Conservation (phyloP, 345 rosid genomes). For the Stellera chamaejasme region DNA sequence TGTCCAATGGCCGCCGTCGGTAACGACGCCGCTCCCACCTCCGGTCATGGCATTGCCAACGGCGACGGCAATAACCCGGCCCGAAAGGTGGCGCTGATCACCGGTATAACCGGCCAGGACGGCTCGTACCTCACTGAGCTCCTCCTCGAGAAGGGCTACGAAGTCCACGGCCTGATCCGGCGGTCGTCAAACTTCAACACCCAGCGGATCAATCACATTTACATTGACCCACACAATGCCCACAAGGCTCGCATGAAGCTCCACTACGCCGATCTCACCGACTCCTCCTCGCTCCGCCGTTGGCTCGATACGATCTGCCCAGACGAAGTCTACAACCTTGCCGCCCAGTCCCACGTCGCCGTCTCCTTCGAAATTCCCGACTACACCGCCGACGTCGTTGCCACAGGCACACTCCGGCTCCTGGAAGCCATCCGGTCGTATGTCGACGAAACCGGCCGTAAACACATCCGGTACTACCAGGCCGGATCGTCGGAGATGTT, state of each 20-base stretch:
- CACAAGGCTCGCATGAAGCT: too few species aligned
- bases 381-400: background rate
- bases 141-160: background rate
- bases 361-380: background rate
- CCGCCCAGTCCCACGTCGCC: background rate
- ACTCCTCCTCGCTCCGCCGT: too few species aligned
- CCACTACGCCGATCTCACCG: too few species aligned
- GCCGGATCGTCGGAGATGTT: background rate
- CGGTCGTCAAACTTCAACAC: background rate
- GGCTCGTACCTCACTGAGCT: background rate
- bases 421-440: background rate
- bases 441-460: background rate
- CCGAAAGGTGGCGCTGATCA: background rate
- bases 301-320: too few species aligned
- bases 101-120: background rate
- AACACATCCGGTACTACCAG: background rate
- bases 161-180: background rate
- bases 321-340: background rate
- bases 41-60: too few species aligned
- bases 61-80: too few species aligned
- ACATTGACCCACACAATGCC: background rate
- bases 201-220: background rate
- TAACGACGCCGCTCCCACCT: too few species aligned
- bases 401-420: background rate
- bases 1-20: too few species aligned